phyloP scores from a whole-genome alignment of 306 rosid species.

The Phaseolus lunatus region DNA sequence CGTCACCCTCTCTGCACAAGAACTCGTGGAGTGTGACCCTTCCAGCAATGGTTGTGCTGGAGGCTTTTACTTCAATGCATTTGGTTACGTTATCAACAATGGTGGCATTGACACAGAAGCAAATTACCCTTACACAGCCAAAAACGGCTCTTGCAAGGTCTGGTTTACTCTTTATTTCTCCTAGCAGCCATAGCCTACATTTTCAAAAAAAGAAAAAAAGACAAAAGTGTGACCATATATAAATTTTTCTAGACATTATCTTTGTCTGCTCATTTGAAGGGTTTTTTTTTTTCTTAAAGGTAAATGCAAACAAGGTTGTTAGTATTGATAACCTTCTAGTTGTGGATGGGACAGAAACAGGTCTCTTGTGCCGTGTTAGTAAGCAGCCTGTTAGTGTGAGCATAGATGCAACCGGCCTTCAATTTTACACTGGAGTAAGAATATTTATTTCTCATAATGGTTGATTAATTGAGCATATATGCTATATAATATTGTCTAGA shows the following conservation, averaged over 20 bases:
- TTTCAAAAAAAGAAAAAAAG: not conserved
- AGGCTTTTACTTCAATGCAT: slow-evolving; percentile 75
- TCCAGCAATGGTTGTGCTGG: slow-evolving; percentile 66
- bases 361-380: slow-evolving; percentile 50
- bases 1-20: slow-evolving; percentile 65
- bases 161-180: not conserved
- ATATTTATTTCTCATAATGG: not conserved
- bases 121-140: slow-evolving; percentile 62
- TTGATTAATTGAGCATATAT: not conserved
- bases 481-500: not conserved
- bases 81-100: slow-evolving; percentile 68
- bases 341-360: slow-evolving; percentile 56
- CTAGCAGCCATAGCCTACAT: not conserved
- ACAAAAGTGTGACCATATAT: not conserved
- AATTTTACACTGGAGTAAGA: slow-evolving; percentile 64
- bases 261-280: not conserved
- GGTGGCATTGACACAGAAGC: slow-evolving; percentile 72
- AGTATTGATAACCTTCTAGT: slow-evolving; percentile 58
- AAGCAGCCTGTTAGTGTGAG: slow-evolving; percentile 68
- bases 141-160: slow-evolving; percentile 59
- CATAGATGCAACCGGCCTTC: slow-evolving; percentile 59
- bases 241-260: not conserved
- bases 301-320: slow-evolving; percentile 61
- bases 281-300: slow-evolving; percentile 1
- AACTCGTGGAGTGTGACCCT: slow-evolving; percentile 73